phyloP scores from a whole-genome alignment of 2,329 filamentous ascomycete genomes.

The Nemania sp. region DNA sequence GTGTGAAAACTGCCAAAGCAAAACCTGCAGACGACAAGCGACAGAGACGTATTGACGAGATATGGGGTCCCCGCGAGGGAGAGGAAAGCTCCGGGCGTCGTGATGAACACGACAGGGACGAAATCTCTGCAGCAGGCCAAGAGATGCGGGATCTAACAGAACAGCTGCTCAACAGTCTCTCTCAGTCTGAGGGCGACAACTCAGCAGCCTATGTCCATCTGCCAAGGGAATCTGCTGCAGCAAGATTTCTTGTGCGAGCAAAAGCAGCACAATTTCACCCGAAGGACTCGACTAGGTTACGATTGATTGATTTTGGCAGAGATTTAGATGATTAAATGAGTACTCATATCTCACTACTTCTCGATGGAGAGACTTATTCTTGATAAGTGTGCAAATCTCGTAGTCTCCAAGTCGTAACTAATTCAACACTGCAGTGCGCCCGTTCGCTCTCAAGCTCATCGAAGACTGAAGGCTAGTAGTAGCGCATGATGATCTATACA shows the following conservation, averaged over 20 bases:
- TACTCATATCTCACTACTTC: too few species aligned
- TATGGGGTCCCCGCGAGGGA: conserved; percentile 53
- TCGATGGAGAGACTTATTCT: too few species aligned
- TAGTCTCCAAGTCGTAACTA: too few species aligned
- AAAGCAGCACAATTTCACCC: conserved; percentile 70
- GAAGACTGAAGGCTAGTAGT: too few species aligned
- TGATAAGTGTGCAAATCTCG: too few species aligned
- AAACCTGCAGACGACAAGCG: conserved; percentile 52
- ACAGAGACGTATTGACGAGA: conserved; percentile 65
- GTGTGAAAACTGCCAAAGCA: conserved; percentile 53
- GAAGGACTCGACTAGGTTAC: conserved; percentile 61
- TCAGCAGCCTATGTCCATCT: conserved; percentile 62
- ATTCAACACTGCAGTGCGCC: too few species aligned
- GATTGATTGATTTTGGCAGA: conserved; percentile 65
- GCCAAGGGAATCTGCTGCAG: conserved; percentile 63
- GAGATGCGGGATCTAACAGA: conserved; percentile 66
- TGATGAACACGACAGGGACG: conserved; percentile 44
- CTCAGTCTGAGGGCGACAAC: conserved; percentile 57
- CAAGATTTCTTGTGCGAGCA: conserved; percentile 65
- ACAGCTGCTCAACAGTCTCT: conserved; percentile 60
- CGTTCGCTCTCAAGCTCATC: too few species aligned
- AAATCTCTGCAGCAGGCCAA: conserved; percentile 53
- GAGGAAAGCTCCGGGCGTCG: conserved; percentile 32
- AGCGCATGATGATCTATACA: too few species aligned
- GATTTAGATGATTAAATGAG: conserved; percentile 57